Conservation (phyloP, 805 yeast genomes). For the Saturnispora sekii region DNA sequence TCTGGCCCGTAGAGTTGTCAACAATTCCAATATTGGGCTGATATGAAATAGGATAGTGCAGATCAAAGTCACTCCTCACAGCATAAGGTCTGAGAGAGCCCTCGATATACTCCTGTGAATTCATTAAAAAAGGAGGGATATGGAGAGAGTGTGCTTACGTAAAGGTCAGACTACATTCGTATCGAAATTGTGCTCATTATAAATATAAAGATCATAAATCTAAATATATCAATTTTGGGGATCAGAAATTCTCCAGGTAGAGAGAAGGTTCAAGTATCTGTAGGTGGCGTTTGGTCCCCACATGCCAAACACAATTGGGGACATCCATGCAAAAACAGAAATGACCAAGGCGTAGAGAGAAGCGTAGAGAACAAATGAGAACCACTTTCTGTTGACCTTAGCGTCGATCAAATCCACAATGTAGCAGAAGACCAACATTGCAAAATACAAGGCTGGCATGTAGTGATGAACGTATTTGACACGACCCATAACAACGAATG, state of each 20-base stretch:
- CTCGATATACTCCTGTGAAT: conserved; percentile 18
- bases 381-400: conserved; percentile 16
- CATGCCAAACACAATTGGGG: conserved; percentile 81
- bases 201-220: not conserved
- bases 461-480: conserved; percentile 96
- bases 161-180: not conserved
- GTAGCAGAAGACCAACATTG: conserved; percentile 67
- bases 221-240: not conserved
- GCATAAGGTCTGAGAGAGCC: conserved; percentile 26
- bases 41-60: conserved; percentile 27
- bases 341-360: conserved; percentile 41
- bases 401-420: conserved; percentile 35
- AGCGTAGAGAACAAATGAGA: conserved; percentile 30
- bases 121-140: conserved; percentile 10
- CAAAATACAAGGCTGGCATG: conserved; percentile 91
- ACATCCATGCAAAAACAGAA: conserved; percentile 48
- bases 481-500: conserved; percentile 90
- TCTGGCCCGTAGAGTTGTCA: conserved; percentile 26
- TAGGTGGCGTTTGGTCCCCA: conserved; percentile 39
- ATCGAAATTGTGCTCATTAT: not conserved
- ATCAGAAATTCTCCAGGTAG: conserved; percentile 39
- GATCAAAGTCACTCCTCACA: conserved; percentile 24
- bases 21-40: conserved; percentile 27
- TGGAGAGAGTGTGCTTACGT: not conserved
- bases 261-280: conserved; percentile 42